These are phyloP conservation scores for Magnaporthales sp. DNA, from an alignment of 2,329 filamentous ascomycete species.

Conservation along the genomic window DNA sequence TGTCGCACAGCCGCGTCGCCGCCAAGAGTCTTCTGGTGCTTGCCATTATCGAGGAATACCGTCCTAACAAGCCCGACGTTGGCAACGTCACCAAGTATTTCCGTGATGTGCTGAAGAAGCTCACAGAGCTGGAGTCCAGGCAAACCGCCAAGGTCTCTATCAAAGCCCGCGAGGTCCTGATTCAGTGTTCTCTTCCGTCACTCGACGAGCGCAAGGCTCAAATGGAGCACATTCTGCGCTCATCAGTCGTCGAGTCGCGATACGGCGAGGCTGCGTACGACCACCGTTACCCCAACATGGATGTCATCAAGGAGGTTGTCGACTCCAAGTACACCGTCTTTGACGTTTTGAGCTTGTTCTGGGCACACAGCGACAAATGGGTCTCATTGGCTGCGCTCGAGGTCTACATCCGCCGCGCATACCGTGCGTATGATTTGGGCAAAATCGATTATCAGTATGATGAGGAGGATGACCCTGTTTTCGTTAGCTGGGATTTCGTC, in stretches of 20 bases:
- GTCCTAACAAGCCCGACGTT: slow-evolving; percentile 84
- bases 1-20: slow-evolving; percentile 87
- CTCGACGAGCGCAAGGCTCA: slow-evolving; percentile 89
- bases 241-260: slow-evolving; percentile 90
- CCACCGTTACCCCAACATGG: slow-evolving; percentile 82
- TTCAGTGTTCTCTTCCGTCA: slow-evolving; percentile 92
- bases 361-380: slow-evolving; percentile 88
- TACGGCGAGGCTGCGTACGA: slow-evolving; percentile 98
- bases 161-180: slow-evolving; percentile 94
- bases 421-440: slow-evolving; percentile 91
- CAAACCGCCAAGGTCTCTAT: slow-evolving; percentile 88
- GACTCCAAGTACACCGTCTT: slow-evolving; percentile 99
- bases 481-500: slow-evolving; percentile 91
- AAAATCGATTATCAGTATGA: slow-evolving; percentile 79
- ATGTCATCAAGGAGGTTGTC: slow-evolving; percentile 93
- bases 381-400: slow-evolving; percentile 89
- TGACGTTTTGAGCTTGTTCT: slow-evolving; percentile 91
- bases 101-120: slow-evolving; percentile 69
- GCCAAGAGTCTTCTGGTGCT: slow-evolving; percentile 91
- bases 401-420: slow-evolving; percentile 92
- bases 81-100: slow-evolving; percentile 86
- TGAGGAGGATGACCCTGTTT: slow-evolving; percentile 59
- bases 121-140: slow-evolving; percentile 85
- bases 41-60: slow-evolving; percentile 88
- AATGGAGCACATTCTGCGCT: slow-evolving; percentile 98